phyloP scores from a whole-genome alignment of 805 yeast genomes.

The Suhomyces tanzawaensis region DNA sequence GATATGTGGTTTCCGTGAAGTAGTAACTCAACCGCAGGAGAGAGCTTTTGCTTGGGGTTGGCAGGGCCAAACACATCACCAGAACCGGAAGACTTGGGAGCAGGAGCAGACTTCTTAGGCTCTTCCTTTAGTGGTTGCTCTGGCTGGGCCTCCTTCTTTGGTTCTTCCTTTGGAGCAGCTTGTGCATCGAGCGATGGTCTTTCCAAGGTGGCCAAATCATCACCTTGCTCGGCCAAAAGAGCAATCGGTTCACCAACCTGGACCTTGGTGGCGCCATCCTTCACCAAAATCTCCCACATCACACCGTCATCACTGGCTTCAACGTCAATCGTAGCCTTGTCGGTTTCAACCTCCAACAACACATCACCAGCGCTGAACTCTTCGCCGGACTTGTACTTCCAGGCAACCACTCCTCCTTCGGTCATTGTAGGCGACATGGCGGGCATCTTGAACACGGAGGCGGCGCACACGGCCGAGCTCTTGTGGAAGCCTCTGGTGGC shows the following conservation, averaged over 20 bases:
- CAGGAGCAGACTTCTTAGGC: conserved; percentile 6
- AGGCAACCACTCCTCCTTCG: conserved; percentile 84
- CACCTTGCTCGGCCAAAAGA: conserved; percentile 81
- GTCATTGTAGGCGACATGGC: conserved; percentile 99
- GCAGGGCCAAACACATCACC: conserved; percentile 41
- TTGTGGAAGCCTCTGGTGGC: conserved; percentile 28
- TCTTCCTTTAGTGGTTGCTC: conserved; percentile 12
- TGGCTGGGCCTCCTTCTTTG: conserved; percentile 9
- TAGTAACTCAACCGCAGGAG: conserved; percentile 76
- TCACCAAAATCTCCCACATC: conserved; percentile 68
- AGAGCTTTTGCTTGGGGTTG: conserved; percentile 61
- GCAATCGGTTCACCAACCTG: conserved; percentile 92
- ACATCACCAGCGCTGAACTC: conserved; percentile 79
- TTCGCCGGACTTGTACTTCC: conserved; percentile 79
- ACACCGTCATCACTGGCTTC: conserved; percentile 92
- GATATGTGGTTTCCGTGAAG: conserved; percentile 63
- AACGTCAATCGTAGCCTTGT: conserved; percentile 78
- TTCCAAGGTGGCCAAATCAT: conserved; percentile 66
- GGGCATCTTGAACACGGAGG: conserved; percentile 77
- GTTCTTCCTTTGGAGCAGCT: conserved; percentile 20
- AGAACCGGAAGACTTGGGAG: conserved; percentile 1
- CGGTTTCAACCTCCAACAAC: conserved; percentile 79
- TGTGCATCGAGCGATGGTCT: conserved; percentile 46
- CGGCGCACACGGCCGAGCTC: conserved; percentile 27
- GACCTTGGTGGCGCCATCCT: conserved; percentile 75